Evolutionary conservation across 768 basidiomycete species (phyloP).

Genomic region (Mrakia gelida): DNA sequence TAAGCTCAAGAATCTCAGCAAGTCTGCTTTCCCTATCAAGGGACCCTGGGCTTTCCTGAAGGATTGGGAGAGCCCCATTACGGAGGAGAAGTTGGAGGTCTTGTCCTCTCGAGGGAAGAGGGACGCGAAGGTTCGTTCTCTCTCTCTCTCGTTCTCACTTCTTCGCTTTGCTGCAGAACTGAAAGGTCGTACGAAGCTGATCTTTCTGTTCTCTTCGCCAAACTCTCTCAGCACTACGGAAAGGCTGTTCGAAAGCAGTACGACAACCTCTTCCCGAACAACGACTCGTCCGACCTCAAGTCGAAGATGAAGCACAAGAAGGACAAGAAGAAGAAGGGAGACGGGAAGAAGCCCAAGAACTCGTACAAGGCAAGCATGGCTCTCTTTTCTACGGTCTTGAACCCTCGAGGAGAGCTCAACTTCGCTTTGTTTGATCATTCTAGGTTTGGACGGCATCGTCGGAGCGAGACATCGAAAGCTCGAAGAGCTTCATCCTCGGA

Average conservation of each 20-base stretch:
- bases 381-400: not conserved
- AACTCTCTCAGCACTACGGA: slow-evolving; percentile 26
- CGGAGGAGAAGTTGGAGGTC: slow-evolving; percentile 44
- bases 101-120: slow-evolving; percentile 42
- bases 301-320: slow-evolving; percentile 24
- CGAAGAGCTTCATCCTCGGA: slow-evolving; percentile 45
- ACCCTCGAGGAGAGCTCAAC: not conserved
- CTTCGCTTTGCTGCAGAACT: no score
- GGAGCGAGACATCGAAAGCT: slow-evolving; percentile 43
- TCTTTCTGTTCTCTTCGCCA: no score
- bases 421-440: not conserved
- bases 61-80: slow-evolving; percentile 43
- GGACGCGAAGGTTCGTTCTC: slow-evolving; percentile 42
- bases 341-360: slow-evolving; percentile 10
- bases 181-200: not conserved
- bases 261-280: slow-evolving; percentile 34
- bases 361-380: slow-evolving; percentile 16
- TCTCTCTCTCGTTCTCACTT: not conserved
- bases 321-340: not conserved
- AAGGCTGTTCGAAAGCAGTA: slow-evolving; percentile 33
- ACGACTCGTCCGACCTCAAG: slow-evolving; percentile 32
- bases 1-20: slow-evolving; percentile 38
- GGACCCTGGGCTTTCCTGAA: slow-evolving; percentile 42
- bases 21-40: slow-evolving; percentile 23
- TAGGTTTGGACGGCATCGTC: slow-evolving; percentile 46